Evolutionary conservation across 2,329 filamentous ascomycete genomes (phyloP).

Genomic region (Aspergillus nomiae): DNA sequence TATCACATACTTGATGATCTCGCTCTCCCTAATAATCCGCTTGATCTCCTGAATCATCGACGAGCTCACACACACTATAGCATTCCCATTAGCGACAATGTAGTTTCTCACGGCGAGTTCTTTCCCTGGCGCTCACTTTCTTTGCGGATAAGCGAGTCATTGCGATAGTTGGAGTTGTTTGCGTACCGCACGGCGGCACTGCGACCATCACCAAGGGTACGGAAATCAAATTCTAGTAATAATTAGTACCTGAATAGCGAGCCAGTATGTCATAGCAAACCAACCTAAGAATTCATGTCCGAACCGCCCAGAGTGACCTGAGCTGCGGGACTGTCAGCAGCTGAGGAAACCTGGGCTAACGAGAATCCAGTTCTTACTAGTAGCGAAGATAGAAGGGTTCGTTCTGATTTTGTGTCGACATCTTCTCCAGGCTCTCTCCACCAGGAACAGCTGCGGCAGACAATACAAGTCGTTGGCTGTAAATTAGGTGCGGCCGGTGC

Average conservation of each 20-base stretch:
- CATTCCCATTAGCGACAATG: conserved; percentile 20
- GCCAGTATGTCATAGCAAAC: conserved; percentile 22
- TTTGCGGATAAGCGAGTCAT: conserved; percentile 98
- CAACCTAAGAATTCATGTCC: conserved; percentile 96
- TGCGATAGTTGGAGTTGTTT: conserved; percentile 99
- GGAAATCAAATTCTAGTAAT: conserved; percentile 85
- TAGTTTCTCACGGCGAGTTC: conserved; percentile 5
- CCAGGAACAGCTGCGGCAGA: conserved; percentile 7
- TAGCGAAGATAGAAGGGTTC: conserved; percentile 96
- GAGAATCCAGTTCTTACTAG: conserved; percentile 67
- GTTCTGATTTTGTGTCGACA: conserved; percentile 66
- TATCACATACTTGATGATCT: conserved; percentile 82
- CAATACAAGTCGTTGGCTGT: conserved; percentile 12
- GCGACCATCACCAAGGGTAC: conserved; percentile 85
- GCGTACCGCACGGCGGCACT: conserved; percentile 95
- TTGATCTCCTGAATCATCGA: conserved; percentile 91
- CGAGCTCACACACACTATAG: conserved; percentile 89
- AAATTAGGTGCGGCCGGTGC: conserved; percentile 9
- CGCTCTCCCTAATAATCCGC: conserved; percentile 93
- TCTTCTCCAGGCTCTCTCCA: conserved; percentile 42
- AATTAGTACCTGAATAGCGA: conserved; percentile 28
- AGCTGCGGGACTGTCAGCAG: conserved; percentile 62
- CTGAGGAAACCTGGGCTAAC: conserved; percentile 39
- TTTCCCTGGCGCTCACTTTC: conserved; percentile 70
- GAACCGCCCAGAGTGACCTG: conserved; percentile 94